phyloP scores from a whole-genome alignment of 805 yeast genomes.

The Isabelozyma pseudorhagii region DNA sequence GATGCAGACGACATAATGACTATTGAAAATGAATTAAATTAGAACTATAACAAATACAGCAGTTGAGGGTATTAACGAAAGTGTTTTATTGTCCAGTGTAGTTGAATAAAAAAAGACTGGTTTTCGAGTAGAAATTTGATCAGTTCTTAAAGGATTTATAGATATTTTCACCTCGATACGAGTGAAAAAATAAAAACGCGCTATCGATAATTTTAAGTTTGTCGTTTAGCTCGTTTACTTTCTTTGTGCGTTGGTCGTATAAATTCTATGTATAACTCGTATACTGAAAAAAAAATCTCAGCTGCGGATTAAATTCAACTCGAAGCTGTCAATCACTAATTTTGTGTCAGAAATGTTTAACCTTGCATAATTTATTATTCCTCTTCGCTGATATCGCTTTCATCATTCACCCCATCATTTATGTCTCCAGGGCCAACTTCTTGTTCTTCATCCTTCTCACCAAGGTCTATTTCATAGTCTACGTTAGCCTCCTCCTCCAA shows the following conservation, averaged over 20 bases:
- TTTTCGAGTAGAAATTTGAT: no score
- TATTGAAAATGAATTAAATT: neutral
- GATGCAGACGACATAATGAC: neutral
- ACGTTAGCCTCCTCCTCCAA: conserved; percentile 35
- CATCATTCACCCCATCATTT: neutral
- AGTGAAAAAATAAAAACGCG: neutral
- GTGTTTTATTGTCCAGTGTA: neutral
- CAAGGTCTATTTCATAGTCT: conserved; percentile 26
- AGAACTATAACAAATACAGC: neutral
- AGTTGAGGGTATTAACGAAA: neutral
- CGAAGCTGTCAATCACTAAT: neutral
- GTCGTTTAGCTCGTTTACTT: neutral
- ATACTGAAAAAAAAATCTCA: neutral
- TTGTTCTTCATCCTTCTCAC: neutral
- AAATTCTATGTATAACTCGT: neutral
- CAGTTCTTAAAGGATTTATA: neutral
- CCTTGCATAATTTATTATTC: neutral
- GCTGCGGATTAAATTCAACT: no score
- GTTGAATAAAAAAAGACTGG: neutral
- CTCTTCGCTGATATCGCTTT: neutral
- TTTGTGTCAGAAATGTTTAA: no score
- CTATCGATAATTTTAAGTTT: neutral
- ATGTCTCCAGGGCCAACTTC: neutral
- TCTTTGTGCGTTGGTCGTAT: neutral
- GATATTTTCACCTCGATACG: neutral